Evolutionary conservation across 192 early-diverging fungal species (phyloP).

Genomic region (Kickxella alabastrina): DNA sequence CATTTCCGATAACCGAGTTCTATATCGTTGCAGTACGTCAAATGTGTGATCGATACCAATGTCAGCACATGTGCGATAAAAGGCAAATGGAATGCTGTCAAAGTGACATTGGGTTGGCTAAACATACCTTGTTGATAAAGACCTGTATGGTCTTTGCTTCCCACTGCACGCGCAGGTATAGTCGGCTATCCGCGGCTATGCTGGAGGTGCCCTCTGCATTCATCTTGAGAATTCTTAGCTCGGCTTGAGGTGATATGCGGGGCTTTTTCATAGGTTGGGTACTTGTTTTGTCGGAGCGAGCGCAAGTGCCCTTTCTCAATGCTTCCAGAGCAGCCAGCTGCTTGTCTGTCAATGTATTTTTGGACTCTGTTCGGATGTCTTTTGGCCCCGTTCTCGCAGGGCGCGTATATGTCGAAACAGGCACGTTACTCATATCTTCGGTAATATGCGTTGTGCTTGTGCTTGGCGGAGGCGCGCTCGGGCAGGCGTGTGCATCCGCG

Average conservation of each 20-base stretch:
- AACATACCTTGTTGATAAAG: conserved; percentile 25
- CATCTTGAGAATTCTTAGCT: conserved; percentile 45
- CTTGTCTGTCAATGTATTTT: conserved; percentile 22
- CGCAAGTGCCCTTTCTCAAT: conserved; percentile 2
- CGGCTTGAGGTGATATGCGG: conserved; percentile 28
- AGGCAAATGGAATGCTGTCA: too few species aligned
- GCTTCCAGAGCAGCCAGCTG: conserved; percentile 19
- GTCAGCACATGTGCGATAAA: too few species aligned
- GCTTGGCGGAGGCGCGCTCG: background rate
- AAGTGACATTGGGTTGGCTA: too few species aligned
- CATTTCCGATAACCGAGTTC: conserved; percentile 24
- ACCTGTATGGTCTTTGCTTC: conserved; percentile 14
- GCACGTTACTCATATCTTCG: background rate
- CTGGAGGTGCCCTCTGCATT: conserved; percentile 35
- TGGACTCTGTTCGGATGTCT: conserved; percentile 7
- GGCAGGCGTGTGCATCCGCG: conserved; percentile 16
- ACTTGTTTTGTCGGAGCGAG: background rate
- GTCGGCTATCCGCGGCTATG: conserved; percentile 27
- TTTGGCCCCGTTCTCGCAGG: conserved; percentile 17
- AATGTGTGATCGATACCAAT: too few species aligned
- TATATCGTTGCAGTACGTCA: too few species aligned
- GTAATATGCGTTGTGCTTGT: background rate
- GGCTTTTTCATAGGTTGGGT: conserved; percentile 2
- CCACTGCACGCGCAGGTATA: conserved; percentile 26
- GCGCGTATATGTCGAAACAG: conserved; percentile 23